Conservation (phyloP, 2,329 filamentous ascomycete genomes). For the Huntiella savannae region DNA sequence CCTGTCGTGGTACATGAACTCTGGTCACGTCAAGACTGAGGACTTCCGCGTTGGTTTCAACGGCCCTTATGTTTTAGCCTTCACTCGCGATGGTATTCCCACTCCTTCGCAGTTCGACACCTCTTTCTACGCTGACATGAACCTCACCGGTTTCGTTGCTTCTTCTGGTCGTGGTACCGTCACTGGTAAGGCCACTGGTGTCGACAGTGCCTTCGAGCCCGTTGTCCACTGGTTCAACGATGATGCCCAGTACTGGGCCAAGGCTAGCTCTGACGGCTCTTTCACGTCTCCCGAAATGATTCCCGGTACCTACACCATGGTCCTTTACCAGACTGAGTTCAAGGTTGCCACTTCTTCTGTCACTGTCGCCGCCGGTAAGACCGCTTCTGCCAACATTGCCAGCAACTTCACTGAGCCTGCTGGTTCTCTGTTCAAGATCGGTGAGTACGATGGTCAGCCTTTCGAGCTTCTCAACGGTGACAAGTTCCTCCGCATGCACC, state of each 20-base stretch:
- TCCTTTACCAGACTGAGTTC: conserved; percentile 41
- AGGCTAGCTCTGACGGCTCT: conserved; percentile 31
- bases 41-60: conserved; percentile 41
- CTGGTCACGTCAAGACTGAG: conserved; percentile 43
- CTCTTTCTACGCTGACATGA: conserved; percentile 39
- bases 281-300: conserved; percentile 50
- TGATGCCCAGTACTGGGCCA: conserved; percentile 45
- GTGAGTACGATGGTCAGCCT: conserved; percentile 45
- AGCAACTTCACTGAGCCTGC: conserved; percentile 26
- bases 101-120: conserved; percentile 28
- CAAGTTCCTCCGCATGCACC: conserved; percentile 50
- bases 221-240: conserved; percentile 49
- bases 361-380: conserved; percentile 29
- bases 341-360: conserved; percentile 31
- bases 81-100: conserved; percentile 38
- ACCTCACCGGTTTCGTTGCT: conserved; percentile 38
- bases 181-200: conserved; percentile 39
- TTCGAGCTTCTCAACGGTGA: conserved; percentile 47
- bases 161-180: conserved; percentile 37
- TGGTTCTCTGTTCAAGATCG: conserved; percentile 42
- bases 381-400: conserved; percentile 30
- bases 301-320: conserved; percentile 49
- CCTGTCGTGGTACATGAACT: conserved; percentile 53
- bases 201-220: conserved; percentile 28
- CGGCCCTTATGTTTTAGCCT: conserved; percentile 44